These are phyloP conservation scores for Senna tora DNA, from an alignment of 306 rosid genomes.

Conservation along the genomic window DNA sequence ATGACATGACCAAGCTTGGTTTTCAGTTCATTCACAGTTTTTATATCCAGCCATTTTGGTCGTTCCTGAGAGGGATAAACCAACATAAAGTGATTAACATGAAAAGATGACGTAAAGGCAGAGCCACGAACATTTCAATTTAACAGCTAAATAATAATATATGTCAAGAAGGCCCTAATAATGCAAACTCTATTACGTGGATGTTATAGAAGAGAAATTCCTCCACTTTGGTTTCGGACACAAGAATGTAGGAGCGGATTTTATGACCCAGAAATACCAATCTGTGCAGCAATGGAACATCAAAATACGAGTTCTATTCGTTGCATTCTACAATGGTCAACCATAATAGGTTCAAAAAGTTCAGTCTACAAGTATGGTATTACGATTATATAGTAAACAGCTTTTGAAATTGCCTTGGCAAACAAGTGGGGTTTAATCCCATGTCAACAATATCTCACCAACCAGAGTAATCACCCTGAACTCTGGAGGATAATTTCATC, in stretches of 20 bases:
- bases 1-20: constrained; percentile 93
- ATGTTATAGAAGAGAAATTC: not conserved
- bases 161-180: not conserved
- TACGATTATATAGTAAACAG: not conserved
- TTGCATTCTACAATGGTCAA: not conserved
- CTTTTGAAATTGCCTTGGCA: not conserved
- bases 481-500: not conserved
- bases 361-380: not conserved
- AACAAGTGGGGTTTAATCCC: not conserved
- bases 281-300: constrained; percentile 12
- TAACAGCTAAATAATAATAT: not conserved
- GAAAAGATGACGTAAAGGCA: not conserved
- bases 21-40: constrained; percentile 80
- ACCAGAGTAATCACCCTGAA: not conserved
- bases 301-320: not conserved
- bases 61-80: constrained; percentile 61
- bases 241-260: not conserved
- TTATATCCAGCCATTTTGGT: constrained; percentile 80
- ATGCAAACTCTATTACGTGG: constrained; percentile 1
- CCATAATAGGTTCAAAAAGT: not conserved
- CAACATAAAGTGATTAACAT: constrained; percentile 26
- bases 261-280: not conserved
- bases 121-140: not conserved
- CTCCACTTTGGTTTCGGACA: not conserved
- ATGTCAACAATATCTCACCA: not conserved